These are phyloP conservation scores for Didymella segeticola DNA, from an alignment of 2,329 filamentous ascomycete species.

Conservation along the genomic window DNA sequence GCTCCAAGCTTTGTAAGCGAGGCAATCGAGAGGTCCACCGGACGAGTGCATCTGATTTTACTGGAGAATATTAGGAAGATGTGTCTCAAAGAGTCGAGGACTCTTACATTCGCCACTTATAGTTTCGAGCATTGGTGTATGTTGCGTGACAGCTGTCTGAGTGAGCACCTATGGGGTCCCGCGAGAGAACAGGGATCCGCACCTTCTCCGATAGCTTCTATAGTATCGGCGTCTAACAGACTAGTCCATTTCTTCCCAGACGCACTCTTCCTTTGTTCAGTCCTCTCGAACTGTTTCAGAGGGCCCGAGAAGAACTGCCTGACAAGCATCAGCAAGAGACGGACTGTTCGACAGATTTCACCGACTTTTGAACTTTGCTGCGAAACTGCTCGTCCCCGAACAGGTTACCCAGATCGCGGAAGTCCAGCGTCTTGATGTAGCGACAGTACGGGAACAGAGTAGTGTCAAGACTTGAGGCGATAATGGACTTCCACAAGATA, in stretches of 20 bases:
- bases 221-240: slow-evolving; percentile 51
- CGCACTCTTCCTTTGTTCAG: slow-evolving; percentile 27
- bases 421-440: slow-evolving; percentile 69
- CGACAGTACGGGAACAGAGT: slow-evolving; percentile 73
- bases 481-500: slow-evolving; percentile 71
- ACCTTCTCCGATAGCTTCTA: slow-evolving; percentile 59
- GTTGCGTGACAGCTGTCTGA: slow-evolving; percentile 53
- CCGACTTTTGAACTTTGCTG: slow-evolving; percentile 63
- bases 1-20: slow-evolving; percentile 63
- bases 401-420: slow-evolving; percentile 66
- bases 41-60: slow-evolving; percentile 61
- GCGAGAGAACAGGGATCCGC: slow-evolving; percentile 14
- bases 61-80: slow-evolving; percentile 34
- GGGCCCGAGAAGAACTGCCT: slow-evolving; percentile 61
- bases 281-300: slow-evolving; percentile 53
- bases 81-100: not conserved
- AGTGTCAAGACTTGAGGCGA: slow-evolving; percentile 67
- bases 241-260: slow-evolving; percentile 40
- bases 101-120: slow-evolving; percentile 61
- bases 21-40: slow-evolving; percentile 66
- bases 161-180: slow-evolving; percentile 17
- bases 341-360: slow-evolving; percentile 19
- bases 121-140: slow-evolving; percentile 62
- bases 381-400: slow-evolving; percentile 66
- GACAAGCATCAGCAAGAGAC: slow-evolving; percentile 12